Conservation (phyloP, 495 filamentous ascomycete genomes). For the Neohortaea acidophila region DNA sequence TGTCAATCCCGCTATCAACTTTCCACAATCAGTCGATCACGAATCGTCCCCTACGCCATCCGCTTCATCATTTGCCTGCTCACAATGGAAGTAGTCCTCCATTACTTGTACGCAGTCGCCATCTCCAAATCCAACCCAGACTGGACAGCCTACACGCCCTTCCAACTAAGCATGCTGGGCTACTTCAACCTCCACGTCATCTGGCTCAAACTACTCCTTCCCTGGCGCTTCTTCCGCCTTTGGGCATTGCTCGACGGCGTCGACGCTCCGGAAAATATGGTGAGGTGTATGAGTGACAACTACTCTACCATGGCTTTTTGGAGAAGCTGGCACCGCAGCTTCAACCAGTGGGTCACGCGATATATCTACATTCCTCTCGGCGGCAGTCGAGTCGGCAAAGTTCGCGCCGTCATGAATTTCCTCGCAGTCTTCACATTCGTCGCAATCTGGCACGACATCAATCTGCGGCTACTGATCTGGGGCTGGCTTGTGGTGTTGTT, state of each 20-base stretch:
- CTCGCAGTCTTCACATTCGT: slow-evolving; percentile 92
- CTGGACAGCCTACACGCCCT: slow-evolving; percentile 75
- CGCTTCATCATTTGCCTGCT: slow-evolving; percentile 71
- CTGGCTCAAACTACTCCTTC: slow-evolving; percentile 93
- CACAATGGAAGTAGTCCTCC: slow-evolving; percentile 85
- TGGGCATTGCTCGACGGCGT: slow-evolving; percentile 82
- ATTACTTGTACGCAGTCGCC: slow-evolving; percentile 85
- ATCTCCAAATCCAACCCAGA: slow-evolving; percentile 67
- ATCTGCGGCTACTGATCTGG: slow-evolving; percentile 85
- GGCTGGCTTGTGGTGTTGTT: slow-evolving; percentile 92
- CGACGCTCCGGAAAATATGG: slow-evolving; percentile 95
- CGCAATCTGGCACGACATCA: slow-evolving; percentile 95
- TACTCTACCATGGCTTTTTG: slow-evolving; percentile 87
- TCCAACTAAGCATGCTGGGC: slow-evolving; percentile 77
- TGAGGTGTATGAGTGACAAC: slow-evolving; percentile 91
- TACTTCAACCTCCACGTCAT: slow-evolving; percentile 96
- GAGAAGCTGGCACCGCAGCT: slow-evolving; percentile 88
- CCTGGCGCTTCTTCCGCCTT: slow-evolving; percentile 94
- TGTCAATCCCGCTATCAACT: slow-evolving; percentile 65
- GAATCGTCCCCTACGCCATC: slow-evolving; percentile 63
- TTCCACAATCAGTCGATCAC: slow-evolving; percentile 41
- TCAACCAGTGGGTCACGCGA: slow-evolving; percentile 82
- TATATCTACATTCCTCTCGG: slow-evolving; percentile 93
- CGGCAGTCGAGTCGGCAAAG: slow-evolving; percentile 38
- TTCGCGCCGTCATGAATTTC: slow-evolving; percentile 49